Percentiles rank a stretch among this genome's conserved stretches.
Evolutionary conservation across 306 rosid genomes (phyloP).

Genomic region (Begonia loranthoides): DNA sequence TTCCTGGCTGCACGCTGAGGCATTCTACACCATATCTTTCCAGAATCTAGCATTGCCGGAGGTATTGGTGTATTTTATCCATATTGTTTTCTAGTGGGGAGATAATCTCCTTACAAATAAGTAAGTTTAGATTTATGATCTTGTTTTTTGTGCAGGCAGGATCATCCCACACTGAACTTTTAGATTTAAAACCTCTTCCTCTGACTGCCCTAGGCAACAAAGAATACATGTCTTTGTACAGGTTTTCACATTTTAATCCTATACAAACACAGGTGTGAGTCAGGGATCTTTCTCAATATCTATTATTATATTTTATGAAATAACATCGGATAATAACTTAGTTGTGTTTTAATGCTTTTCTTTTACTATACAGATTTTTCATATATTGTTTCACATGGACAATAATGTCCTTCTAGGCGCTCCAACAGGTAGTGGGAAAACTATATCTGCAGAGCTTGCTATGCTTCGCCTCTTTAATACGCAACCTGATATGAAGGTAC

Average conservation of each 20-base stretch:
- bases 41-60: constrained; percentile 78
- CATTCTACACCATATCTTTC: constrained; percentile 86
- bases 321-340: too few relatives aligned
- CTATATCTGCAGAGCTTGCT: constrained; percentile 98
- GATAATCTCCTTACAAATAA: too few relatives aligned
- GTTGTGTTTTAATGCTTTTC: not conserved
- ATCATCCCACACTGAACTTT: constrained; percentile 82
- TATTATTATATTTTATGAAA: constrained; percentile 1
- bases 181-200: constrained; percentile 90
- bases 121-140: too few relatives aligned
- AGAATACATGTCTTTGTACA: constrained; percentile 58
- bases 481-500: constrained; percentile 95
- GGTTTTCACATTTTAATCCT: constrained; percentile 90
- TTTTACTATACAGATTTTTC: constrained; percentile 52
- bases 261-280: constrained; percentile 90
- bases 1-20: constrained; percentile 87
- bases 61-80: constrained; percentile 25
- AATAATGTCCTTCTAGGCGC: constrained; percentile 89
- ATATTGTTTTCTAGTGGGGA: not conserved
- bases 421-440: constrained; percentile 99
- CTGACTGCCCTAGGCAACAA: constrained; percentile 70
- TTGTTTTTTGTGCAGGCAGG: constrained; percentile 40
- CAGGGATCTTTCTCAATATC: constrained; percentile 4
- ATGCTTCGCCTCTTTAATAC: constrained; percentile 84
- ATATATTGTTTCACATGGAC: constrained; percentile 82